A percentile compares a stretch with the other conserved stretches of the same genome.
These are phyloP conservation scores for Exophiala calicioides DNA, from an alignment of 2,329 filamentous ascomycete genomes.

Conservation along the genomic window DNA sequence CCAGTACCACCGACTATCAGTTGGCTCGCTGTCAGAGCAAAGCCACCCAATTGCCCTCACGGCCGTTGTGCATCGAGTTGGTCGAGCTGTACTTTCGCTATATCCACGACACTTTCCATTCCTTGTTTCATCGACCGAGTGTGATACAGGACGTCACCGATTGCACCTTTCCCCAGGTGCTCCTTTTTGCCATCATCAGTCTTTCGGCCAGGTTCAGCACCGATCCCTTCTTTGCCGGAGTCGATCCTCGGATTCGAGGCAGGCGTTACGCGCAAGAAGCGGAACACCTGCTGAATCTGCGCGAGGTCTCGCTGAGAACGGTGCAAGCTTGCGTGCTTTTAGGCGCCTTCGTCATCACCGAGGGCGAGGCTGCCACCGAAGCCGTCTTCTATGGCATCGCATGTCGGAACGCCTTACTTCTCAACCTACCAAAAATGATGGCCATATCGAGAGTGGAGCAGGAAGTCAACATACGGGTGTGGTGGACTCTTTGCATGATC, in stretches of 20 bases:
- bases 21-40: slow-evolving; percentile 11
- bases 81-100: slow-evolving; percentile 28
- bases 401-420: slow-evolving; percentile 39
- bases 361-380: slow-evolving; percentile 36
- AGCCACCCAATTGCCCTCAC: slow-evolving; percentile 12
- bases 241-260: slow-evolving; percentile 23
- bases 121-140: slow-evolving; percentile 27
- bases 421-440: slow-evolving; percentile 40
- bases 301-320: slow-evolving; percentile 40
- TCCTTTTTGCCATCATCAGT: slow-evolving; percentile 21
- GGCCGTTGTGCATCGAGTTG: slow-evolving; percentile 24
- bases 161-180: slow-evolving; percentile 14
- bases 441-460: slow-evolving; percentile 34
- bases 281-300: slow-evolving; percentile 36
- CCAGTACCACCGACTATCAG: slow-evolving; percentile 2
- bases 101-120: slow-evolving; percentile 28
- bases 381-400: slow-evolving; percentile 43
- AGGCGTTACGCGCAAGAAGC: slow-evolving; percentile 24
- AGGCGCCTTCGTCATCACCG: slow-evolving; percentile 39
- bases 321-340: slow-evolving; percentile 46
- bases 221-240: slow-evolving; percentile 18
- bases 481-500: slow-evolving; percentile 47
- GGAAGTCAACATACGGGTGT: slow-evolving; percentile 42
- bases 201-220: slow-evolving; percentile 21
- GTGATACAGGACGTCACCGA: slow-evolving; percentile 23